Conservation (phyloP, 192 early-diverging fungal species). For the Podochytrium sp. region DNA sequence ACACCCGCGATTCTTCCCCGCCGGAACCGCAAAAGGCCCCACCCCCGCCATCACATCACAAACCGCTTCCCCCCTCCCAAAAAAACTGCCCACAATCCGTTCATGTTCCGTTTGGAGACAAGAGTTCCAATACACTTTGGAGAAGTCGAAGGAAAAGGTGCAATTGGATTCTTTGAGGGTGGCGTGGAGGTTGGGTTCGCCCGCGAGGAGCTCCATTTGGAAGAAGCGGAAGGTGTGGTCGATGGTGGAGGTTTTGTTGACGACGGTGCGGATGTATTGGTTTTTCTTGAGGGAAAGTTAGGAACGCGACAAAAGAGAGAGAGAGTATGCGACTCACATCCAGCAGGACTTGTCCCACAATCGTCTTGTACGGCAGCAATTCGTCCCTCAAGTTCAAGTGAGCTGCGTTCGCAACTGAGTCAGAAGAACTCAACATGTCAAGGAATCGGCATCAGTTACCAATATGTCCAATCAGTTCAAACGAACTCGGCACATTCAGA, state of each 20-base stretch:
- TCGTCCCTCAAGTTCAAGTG: conserved; percentile 96
- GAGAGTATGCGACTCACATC: conserved; percentile 71
- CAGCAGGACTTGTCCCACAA: conserved; percentile 95
- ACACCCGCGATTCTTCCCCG: conserved; percentile 75
- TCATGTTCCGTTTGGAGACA: conserved; percentile 94
- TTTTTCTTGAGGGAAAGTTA: conserved; percentile 70
- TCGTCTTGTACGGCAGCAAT: conserved; percentile 81
- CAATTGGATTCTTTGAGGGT: conserved; percentile 93
- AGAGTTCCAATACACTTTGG: conserved; percentile 99
- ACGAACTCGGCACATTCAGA: conserved; percentile 80
- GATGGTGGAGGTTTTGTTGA: conserved; percentile 95
- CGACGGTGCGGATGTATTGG: conserved; percentile 82
- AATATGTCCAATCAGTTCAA: conserved; percentile 75
- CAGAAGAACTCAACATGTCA: not conserved
- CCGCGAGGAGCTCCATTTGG: conserved; percentile 95
- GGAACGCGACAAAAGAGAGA: not conserved
- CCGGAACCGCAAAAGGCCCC: conserved; percentile 93
- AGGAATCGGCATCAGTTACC: conserved; percentile 51
- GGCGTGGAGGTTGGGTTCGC: too few species aligned
- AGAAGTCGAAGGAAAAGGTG: conserved; percentile 91
- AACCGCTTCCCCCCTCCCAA: conserved; percentile 70
- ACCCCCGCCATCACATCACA: conserved; percentile 99
- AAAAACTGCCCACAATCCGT: conserved; percentile 77
- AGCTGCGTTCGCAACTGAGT: conserved; percentile 49
- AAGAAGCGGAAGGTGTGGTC: conserved; percentile 96